Base-by-base conservation (phyloP, 2,329 filamentous ascomycete species). In the Penicillium hordei region DNA sequence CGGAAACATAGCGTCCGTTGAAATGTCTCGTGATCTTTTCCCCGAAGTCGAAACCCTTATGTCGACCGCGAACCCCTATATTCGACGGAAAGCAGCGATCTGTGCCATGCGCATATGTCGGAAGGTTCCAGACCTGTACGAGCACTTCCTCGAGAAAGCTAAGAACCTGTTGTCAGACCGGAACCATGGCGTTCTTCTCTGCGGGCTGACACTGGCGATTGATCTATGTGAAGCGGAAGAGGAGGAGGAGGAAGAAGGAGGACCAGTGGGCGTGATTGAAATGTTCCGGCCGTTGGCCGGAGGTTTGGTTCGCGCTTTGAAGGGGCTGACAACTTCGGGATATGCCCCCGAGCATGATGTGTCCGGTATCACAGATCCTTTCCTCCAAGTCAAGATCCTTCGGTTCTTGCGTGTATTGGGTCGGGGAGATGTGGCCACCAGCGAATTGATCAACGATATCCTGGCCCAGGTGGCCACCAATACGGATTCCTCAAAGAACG, bases 31-130 rank as follows among this genome's bases (percentile, higher is more conserved):
- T 81, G 94, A 99, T 77, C 81, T 99, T 21, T 99, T 99, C 75
- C 86, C 92, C 65, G 93, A 99, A 82, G 90, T 99, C 74, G 95
- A 99, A 76, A 90, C 85, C 60, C 86, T 97, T 48, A 81, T 99
- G 63, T 89, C 92, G 42, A 97, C 93, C 48, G 89, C 92, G 52
- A 99, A 99, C 75, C 94, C 94, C n/a, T 99, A 99, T 74, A 97
- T 99, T 72, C 86, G 94, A 68, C 86, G 94, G 67, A 99, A 99
- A 81, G 94, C 94, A 19, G 94, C 94, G 4, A 83, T 99, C n/a
- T 99, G 94, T 77, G 94, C 94, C 50, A 99, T 99, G 94, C 86
- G 93, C 65, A 97, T 99, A 82, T 97, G 93, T 79, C 89, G 92
- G 68, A 99, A 99, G 77, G 94, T 99, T 12, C 94, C 95, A 6